Evolutionary conservation across 2,329 filamentous ascomycete species (phyloP), one percentile per base, ranked within the genome.

Genomic region (Aureobasidium pullulans): DNA sequence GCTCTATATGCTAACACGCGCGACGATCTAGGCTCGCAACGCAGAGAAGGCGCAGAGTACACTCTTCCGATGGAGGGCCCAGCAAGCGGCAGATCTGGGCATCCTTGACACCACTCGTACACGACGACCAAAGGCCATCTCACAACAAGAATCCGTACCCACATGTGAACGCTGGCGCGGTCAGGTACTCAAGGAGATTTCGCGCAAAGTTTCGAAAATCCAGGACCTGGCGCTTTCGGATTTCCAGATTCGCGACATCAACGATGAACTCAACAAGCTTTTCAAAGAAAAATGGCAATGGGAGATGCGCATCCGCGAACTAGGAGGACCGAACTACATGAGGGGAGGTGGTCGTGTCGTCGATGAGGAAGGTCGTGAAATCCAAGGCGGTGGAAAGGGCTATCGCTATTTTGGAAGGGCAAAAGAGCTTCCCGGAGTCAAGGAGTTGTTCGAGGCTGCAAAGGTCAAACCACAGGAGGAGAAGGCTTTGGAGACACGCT

Each of bases 231-330:
- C 87, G 48, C 81, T 99, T n/a, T 90, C 85, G 75, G 94, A 99
- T 80, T 97, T 89, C 78, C 94, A 97, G 79, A 90, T 99, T 73
- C 87, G 94, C 69, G 94, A 99, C 75, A 80, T 99, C 71, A 99
- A 99, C 77, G 94, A 99, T 74, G 94, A 99, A 76, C 96, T 99
- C 80, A 99, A 99, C 80, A 96, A 96, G 77, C 82, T 96, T 63
- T 96, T 99, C 90, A 86, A 91, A 64, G 94, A 99, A 79, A 99
- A 99, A 76, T 91, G 95, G 81, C 92, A 96, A 83, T 99, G 94
- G 94, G 94, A 99, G 79, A 84, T 94, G 67, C 91, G 96, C 76
- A 96, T 99, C 66, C 84, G 92, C 61, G 95, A 96, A 69, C 73
- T 97, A 28, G 94, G 94, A n/a, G 94, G 94, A 2, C 94, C 94